Base-by-base conservation (phyloP, 2,329 filamentous ascomycete species). In the Westerdykella sp. region DNA sequence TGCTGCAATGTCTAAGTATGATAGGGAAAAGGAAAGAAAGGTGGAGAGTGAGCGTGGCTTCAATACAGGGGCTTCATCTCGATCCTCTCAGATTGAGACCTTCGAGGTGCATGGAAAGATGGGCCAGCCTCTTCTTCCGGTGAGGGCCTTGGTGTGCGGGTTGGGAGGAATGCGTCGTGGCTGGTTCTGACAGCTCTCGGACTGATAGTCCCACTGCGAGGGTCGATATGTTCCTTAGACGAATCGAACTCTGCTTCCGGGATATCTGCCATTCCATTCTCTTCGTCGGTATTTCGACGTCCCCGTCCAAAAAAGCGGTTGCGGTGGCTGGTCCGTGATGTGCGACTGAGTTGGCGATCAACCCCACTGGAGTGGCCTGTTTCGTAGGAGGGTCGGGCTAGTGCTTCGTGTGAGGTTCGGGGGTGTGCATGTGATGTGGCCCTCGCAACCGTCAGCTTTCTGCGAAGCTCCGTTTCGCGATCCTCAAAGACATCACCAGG, bases 401-500 rank as follows among this genome's bases (percentile, higher is more conserved):
- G 4, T 22, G 60, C 51, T 4, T 63, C 58, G 30, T 59, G 53
- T 2, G 60, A 63, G 22, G 48, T 46, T 22, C 61, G 61, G 15
- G 22, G 66, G 18, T 21, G 18, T 21, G 18, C 18, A 6, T 21
- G 66, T 3, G 69, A 70, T 1, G 62, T 63, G 13, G 73, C 59
- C 16, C 67, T 55, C n/a, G 64, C 57, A 12, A 77, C 52, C 7
- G 55, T 56, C 3, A 56, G 56, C 22, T 71, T 67, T 44, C 67
- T 51, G 40, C 63, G 60, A 51, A 49, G 46, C 45, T 57, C 52
- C 11, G 44, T 51, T 18, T 68, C 60, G 12, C 70, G 72, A 54
- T 81, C 78, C 44, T 81, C 78, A 56, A 80, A 83, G 1, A 85
- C 77, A 54, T 87, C 83, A 37, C 78, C 80, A 46, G 78, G 74